A percentile compares a stretch with the other conserved stretches of the same genome.
phyloP scores from a whole-genome alignment of 371 early-diverging fungal genomes.

The Circinella minor region DNA sequence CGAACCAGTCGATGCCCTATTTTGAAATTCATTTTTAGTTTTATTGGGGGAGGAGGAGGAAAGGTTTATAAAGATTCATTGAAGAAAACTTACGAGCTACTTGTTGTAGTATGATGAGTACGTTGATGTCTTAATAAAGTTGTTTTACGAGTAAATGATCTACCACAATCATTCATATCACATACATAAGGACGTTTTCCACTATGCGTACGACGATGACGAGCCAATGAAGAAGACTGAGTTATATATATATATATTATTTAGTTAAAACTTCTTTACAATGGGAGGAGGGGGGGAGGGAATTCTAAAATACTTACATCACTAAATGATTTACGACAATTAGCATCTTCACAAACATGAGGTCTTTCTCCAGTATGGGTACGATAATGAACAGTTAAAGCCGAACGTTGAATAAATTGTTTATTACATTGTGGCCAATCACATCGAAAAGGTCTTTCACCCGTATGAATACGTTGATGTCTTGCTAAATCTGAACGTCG shows the following conservation, averaged over 20 bases:
- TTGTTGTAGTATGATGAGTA: constrained; percentile 5
- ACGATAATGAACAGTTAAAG: constrained; percentile 78
- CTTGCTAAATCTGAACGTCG: constrained; percentile 28
- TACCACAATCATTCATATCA: constrained; percentile 7
- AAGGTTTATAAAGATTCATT: no score
- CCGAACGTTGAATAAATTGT: constrained; percentile 80
- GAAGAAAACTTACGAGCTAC: not conserved
- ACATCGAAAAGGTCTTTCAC: constrained; percentile 24
- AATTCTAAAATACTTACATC: constrained; percentile 20
- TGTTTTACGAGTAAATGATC: constrained; percentile 26
- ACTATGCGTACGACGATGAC: constrained; percentile 35
- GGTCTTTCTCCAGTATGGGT: constrained; percentile 85
- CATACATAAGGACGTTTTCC: constrained; percentile 30
- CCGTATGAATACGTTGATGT: constrained; percentile 24
- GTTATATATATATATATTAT: not conserved
- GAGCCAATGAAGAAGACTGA: constrained; percentile 30
- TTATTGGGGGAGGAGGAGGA: not conserved
- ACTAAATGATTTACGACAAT: constrained; percentile 63
- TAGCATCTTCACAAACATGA: constrained; percentile 69
- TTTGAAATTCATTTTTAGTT: no score
- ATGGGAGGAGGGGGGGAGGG: no score
- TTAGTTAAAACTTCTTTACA: no score
- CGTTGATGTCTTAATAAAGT: constrained; percentile 22
- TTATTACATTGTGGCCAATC: constrained; percentile 36
- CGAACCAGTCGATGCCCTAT: not conserved